Percentiles rank a stretch among this genome's conserved stretches.
phyloP scores from a whole-genome alignment of 768 basidiomycete genomes.

The Trametes cingulata region DNA sequence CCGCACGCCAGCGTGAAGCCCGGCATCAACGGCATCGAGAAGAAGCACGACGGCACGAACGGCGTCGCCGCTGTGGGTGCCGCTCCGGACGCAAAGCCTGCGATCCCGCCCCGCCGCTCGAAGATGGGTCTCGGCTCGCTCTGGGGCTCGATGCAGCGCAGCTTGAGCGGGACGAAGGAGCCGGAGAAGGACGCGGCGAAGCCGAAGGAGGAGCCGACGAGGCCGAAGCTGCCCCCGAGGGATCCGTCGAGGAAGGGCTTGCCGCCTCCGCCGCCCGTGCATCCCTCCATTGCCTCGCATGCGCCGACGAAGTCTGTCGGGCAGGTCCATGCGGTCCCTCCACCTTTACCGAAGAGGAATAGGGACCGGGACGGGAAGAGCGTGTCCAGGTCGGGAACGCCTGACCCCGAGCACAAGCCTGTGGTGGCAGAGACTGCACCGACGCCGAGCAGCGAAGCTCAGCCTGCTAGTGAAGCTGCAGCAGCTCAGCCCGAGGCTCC shows the following conservation, averaged over 20 bases:
- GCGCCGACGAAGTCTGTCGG: constrained; percentile 1
- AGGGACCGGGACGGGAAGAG: constrained; percentile 2
- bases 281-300: constrained; percentile 19
- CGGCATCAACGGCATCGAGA: constrained; percentile 21
- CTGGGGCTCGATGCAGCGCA: constrained; percentile 33
- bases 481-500: not conserved
- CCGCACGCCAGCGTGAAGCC: constrained; percentile 6
- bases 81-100: constrained; percentile 1
- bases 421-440: not conserved
- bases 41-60: constrained; percentile 18
- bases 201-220: constrained; percentile 7
- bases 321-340: constrained; percentile 17
- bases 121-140: constrained; percentile 31
- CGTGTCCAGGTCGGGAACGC: not conserved
- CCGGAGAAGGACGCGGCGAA: constrained; percentile 8
- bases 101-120: constrained; percentile 19
- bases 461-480: not conserved
- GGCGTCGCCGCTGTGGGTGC: not conserved
- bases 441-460: not conserved
- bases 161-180: constrained; percentile 25
- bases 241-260: constrained; percentile 23
- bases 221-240: constrained; percentile 26
- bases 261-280: constrained; percentile 21
- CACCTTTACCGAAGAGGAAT: constrained; percentile 34
- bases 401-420: not conserved